Base-by-base conservation (phyloP, 225 moss, liverwort and hornwort genomes). In the Ulota crispa region DNA sequence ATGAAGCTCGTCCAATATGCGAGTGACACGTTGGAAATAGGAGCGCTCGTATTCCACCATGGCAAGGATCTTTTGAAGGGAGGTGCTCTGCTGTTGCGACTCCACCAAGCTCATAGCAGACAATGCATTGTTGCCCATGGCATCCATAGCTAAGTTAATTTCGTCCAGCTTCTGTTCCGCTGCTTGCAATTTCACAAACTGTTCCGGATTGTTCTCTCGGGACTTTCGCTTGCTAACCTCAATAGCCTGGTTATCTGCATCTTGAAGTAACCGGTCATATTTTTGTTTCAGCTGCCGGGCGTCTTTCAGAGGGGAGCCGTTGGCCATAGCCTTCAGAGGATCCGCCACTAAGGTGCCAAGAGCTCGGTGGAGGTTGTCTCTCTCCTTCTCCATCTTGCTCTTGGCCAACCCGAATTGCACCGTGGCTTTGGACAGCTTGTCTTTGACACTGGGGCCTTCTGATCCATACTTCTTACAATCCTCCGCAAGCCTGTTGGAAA, bases 81-180 rank as follows among this genome's bases (percentile, higher is more conserved):
- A 92, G 36, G 87, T 83, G n/a, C 88, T 91, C 65, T 96, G 93
- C 68, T 94, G 94, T 43, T 94, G 96, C 31, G 89, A 87, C 77
- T 96, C 93, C 31, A 96, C 93, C 57, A 93, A 88, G 62, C 83
- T 89, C 94, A 96, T 92, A 19, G 94, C 92, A 61, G 93, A 87
- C 7, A 92, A 84, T 21, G 96, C 96, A 65, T 84, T 93, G 76
- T 90, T 94, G 43, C 94, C 93, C 60, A 94, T 75, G 12, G 78
- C 75, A 8, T 84, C 89, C 94, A 94, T 85, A n/a, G 90, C 86
- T 19, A 85, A 81, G 13, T 84, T 83, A 32, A 92, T 88, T 61
- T 94, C 92, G 10, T 86, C 85, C 87, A 95, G 69, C 76, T 96
- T 94, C 24, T 89, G 85, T 78, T 94, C 92, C 36, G 94, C 90